Conservation (phyloP, 345 rosid species). For the Melaleuca quinquenervia region DNA sequence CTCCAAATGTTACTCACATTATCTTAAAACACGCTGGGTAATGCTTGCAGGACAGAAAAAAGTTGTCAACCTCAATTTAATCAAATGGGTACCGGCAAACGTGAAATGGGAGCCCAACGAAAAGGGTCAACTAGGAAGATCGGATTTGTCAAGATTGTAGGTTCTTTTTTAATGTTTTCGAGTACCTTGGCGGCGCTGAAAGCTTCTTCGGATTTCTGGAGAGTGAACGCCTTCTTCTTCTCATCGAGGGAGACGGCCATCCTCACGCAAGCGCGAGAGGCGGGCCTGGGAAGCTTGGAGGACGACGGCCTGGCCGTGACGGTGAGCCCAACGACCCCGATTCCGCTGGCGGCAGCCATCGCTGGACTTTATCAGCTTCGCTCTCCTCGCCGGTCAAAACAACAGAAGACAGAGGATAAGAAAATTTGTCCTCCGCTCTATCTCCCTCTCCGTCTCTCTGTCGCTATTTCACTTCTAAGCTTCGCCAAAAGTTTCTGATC, state of each 20-base stretch:
- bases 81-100: not conserved
- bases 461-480: not conserved
- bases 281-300: not conserved
- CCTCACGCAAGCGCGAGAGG: not conserved
- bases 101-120: not conserved
- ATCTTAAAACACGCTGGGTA: not conserved
- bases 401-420: not conserved
- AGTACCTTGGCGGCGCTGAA: conserved; percentile 67
- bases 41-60: not conserved
- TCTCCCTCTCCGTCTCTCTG: not conserved
- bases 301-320: not conserved
- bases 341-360: not conserved
- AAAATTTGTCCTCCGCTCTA: not conserved
- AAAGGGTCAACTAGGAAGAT: not conserved
- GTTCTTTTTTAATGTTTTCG: not conserved
- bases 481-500: not conserved
- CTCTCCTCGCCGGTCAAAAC: not conserved
- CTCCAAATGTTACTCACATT: not conserved
- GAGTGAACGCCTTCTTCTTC: conserved; percentile 13
- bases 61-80: not conserved
- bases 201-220: conserved; percentile 85
- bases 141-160: not conserved
- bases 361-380: not conserved
- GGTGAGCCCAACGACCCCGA: not conserved
- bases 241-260: conserved; percentile 40